These are phyloP conservation scores for Paratrimastix pyriformis DNA, from an alignment of 78 protist genomes.

Conservation along the genomic window DNA sequence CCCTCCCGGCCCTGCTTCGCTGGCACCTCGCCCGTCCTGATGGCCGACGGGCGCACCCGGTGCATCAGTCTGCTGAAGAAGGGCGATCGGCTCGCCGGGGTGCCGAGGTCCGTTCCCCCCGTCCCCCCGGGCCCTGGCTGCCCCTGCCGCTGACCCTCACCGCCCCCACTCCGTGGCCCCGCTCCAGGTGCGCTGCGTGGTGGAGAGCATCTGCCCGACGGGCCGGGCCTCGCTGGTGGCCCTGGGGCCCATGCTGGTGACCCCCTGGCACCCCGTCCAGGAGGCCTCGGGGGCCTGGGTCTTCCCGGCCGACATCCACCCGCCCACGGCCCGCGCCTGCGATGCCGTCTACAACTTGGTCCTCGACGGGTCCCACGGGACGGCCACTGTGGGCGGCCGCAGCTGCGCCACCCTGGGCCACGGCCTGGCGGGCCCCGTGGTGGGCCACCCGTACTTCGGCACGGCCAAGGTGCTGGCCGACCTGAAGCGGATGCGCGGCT, in stretches of 20 bases:
- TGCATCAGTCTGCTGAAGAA: background rate
- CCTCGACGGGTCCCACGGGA: background rate
- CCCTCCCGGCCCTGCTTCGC: slow-evolving; percentile 30
- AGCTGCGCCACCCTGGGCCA: background rate
- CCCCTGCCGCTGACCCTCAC: background rate
- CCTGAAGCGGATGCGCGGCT: background rate
- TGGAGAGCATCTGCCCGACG: background rate
- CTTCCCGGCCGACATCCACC: background rate
- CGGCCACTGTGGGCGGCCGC: background rate
- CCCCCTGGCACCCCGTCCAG: background rate
- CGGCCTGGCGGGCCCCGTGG: background rate
- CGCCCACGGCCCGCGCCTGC: background rate
- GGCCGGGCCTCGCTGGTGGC: background rate
- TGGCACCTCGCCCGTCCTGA: slow-evolving; percentile 35
- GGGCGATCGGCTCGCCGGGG: slow-evolving; percentile 28
- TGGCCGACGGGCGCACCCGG: slow-evolving; percentile 16
- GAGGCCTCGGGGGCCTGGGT: background rate
- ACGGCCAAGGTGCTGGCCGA: background rate
- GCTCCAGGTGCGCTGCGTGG: background rate
- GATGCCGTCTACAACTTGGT: slow-evolving; percentile 7
- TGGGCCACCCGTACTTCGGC: background rate
- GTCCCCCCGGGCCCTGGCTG: background rate
- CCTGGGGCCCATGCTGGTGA: background rate
- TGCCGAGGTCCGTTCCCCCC: slow-evolving; percentile 33
- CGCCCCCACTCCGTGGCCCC: background rate